Evolutionary conservation across 352 stramenopile species (phyloP), one percentile per base, ranked within the genome.

Genomic region (Globisporangium recalcitrans): DNA sequence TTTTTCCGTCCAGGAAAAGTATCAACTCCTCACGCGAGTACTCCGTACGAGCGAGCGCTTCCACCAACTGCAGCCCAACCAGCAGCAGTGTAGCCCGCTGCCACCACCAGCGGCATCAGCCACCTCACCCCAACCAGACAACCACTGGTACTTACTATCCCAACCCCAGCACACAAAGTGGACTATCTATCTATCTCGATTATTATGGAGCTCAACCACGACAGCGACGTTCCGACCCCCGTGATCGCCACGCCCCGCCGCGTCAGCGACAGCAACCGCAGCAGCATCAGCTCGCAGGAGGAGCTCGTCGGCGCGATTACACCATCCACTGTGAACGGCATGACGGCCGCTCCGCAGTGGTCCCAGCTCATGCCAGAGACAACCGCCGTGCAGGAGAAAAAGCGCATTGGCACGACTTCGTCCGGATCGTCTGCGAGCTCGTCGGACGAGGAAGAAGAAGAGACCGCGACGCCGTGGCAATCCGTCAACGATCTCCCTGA

Each of bases 401-500:
- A 65, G 62, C 62, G 62, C 36, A 68, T 67, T 58, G 51, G 11
- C 69, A 73, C 65, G 29, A 60, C 48, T 21, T 62, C 26, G 67
- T 42, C 44, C 13, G 38, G 34, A 6, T 77, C 51, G 51, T 54
- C 58, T 22, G 46, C 49, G 51, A 52, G 47, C 60, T 69, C 52
- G 7, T 68, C 26, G 46, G 47, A 60, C 21, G 36, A 64, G 19
- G 61, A 69, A 29, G 29, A 48, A 8, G 32, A 51, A 29, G 40
- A 54, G 1, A n/a, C 7, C 29, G 54, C 60, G 52, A 64, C 46
- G 2, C 76, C 80, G 19, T 93, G 84, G 84, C 84, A 90, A 59
- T 77, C 68, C 11, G 54, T 57, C 21, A 77, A 54, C 29, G 80
- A 93, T 62, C 64, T 91, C 11, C 80, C 82, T 5, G 69, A 81